phyloP scores from a whole-genome alignment of 768 basidiomycete genomes.

The Nidularia sp. region DNA sequence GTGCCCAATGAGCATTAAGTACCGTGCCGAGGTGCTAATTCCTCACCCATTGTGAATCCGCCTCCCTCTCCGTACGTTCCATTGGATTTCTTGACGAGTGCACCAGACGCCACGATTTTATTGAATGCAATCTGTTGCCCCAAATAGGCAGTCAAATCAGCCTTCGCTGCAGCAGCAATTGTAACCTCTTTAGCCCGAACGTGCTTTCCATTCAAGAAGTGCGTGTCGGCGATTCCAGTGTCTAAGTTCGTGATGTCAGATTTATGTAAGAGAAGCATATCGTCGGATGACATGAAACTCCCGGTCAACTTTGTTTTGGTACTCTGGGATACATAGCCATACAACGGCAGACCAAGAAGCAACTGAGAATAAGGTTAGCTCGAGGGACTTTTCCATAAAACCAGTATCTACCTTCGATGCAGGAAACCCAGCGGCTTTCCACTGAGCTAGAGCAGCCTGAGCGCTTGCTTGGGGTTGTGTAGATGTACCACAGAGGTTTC shows the following conservation, averaged over 20 bases:
- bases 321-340: constrained; percentile 63
- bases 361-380: constrained; percentile 22
- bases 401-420: constrained; percentile 39
- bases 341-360: constrained; percentile 64
- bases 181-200: constrained; percentile 13
- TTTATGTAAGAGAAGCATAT: constrained; percentile 37
- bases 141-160: constrained; percentile 38
- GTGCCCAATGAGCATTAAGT: neutral
- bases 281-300: constrained; percentile 30
- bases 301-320: constrained; percentile 39
- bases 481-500: constrained; percentile 60
- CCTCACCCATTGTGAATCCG: constrained; percentile 47
- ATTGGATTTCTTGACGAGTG: constrained; percentile 39
- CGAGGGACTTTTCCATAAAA: constrained; percentile 26
- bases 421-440: constrained; percentile 69
- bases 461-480: constrained; percentile 65
- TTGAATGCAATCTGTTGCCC: constrained; percentile 54
- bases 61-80: constrained; percentile 42
- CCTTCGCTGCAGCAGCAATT: constrained; percentile 15
- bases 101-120: constrained; percentile 41
- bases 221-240: constrained; percentile 18
- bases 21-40: neutral
- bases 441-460: constrained; percentile 54
- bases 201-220: constrained; percentile 46
- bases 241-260: constrained; percentile 23